Conservation (phyloP, 2,329 filamentous ascomycete genomes). For the Clonostachys chloroleuca region DNA sequence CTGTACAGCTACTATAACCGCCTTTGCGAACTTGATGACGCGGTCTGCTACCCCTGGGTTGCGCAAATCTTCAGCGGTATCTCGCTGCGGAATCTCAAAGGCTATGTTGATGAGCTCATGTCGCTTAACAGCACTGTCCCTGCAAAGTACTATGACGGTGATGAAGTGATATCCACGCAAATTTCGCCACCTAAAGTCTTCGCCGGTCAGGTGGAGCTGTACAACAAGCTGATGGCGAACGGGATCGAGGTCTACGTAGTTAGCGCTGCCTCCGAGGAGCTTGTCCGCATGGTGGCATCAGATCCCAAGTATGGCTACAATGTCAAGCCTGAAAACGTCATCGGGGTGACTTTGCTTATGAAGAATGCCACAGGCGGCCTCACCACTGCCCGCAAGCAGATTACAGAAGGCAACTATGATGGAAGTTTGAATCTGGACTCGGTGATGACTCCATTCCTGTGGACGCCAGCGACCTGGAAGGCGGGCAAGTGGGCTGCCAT, state of each 20-base stretch:
- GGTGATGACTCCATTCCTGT: conserved; percentile 32
- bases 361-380: conserved; percentile 13
- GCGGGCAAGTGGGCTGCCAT: conserved; percentile 37
- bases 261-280: conserved; percentile 34
- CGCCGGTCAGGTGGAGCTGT: conserved; percentile 33
- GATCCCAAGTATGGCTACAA: conserved; percentile 40
- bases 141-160: conserved; percentile 27
- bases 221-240: conserved; percentile 33
- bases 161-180: conserved; percentile 15
- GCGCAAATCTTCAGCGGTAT: conserved; percentile 35
- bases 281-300: conserved; percentile 38
- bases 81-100: conserved; percentile 36
- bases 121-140: conserved; percentile 28
- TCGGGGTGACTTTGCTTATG: conserved; percentile 33
- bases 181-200: conserved; percentile 29
- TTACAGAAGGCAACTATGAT: conserved; percentile 26
- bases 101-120: conserved; percentile 41
- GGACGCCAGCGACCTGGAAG: conserved; percentile 36
- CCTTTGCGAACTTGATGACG: conserved; percentile 32
- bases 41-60: conserved; percentile 35
- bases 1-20: conserved; percentile 39
- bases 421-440: conserved; percentile 28
- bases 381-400: conserved; percentile 30
- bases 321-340: conserved; percentile 34
- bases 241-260: conserved; percentile 38